Base-by-base conservation (phyloP, 2,329 filamentous ascomycete species). In the Aureobasidium pullulans region DNA sequence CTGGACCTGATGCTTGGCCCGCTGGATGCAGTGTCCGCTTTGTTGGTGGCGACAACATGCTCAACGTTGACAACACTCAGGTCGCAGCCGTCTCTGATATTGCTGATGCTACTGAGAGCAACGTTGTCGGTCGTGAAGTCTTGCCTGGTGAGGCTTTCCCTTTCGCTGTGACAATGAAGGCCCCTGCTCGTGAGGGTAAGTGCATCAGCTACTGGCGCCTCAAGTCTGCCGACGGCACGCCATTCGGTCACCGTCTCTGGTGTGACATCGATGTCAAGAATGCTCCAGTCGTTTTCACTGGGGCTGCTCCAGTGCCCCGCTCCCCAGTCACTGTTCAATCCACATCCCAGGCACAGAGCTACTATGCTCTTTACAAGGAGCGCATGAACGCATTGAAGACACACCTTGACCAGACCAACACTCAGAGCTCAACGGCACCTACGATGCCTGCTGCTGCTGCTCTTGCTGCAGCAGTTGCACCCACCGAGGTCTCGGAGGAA, bases 141-240 rank as follows among this genome's bases (percentile, higher is more conserved):
- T 80, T 83, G 56, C 85, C 89, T 39, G 90, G 90, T 32, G 82
- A 93, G 70, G 84, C 87, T 66, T 84, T 85, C 61, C 79, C 86
- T 23, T 99, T 99, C 77, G 90, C 88, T 39, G 88, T 96, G 37
- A 78, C 87, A 43, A 84, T 99, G 72, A 90, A 90, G 72, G 89
- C 90, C 16, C 91, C 93, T 15, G 75, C 79, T 56, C 88, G 88
- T 50, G 76, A 84, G 58, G 92, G 93, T 59, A 89, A 87, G 72
- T 81, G 86, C 61, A 94, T 96, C 69, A 97, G 94, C 1, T 96
- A 96, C 81, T 99, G 94, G 94, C 91, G 93, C 63, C 78, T 99
- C 65, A 95, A 92, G 66, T 85, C 89, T 61, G 81, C 85, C 7
- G 85, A 90, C 60, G 92, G 92, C 28, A 78, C 82, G 64, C 88